Evolutionary conservation across 2,329 filamentous ascomycete genomes (phyloP), one percentile per base, ranked within the genome.

Genomic region (Colletotrichum gloeosporioides): DNA sequence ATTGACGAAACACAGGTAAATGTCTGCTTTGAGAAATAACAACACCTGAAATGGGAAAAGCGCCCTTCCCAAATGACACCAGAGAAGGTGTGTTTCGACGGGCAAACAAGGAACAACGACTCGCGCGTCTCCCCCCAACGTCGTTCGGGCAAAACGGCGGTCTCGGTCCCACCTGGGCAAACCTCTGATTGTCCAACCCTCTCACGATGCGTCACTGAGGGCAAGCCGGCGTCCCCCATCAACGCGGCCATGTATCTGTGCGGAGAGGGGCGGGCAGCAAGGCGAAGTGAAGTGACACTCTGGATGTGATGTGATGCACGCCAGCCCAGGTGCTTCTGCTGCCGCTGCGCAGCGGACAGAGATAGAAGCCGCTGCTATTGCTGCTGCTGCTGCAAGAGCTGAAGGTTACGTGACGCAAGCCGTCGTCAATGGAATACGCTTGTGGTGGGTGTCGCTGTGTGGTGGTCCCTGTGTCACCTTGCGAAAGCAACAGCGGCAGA

Each of bases 401-500:
- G 25, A 71, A 32, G 49, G 69, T 63, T 73, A 76, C 73, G 73
- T 76, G 73, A 76, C 63, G 73, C 73, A 76, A 76, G 63, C 69
- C 69, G 49, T 75, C 63, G 39, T 68, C 69, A 73, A 65, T 68
- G 69, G 36, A 69, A 73, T 64, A 73, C 69, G 69, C 63, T 76
- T 73, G 69, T 76, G 69, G 32, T 68, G 73, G 31, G 69, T 64
- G 69, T 73, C 55, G 73, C 39, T 55, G 32, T 53, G 22, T 32
- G 44, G 44, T 53, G 44, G n/a, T 13, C 15, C 71, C 49, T 49
- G 68, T 71, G 61, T 71, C 3, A 75, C 72, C 8, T 13, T 44
- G 27, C 44, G 32, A 59, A 61, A 57, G 44, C 44, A 53, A 53
- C 55, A 68, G 59, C 64, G 29, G 64, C 64, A 67, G 64, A 67